Conservation (phyloP, 2,329 filamentous ascomycete species). For the Pestalotiopsis sp. region DNA sequence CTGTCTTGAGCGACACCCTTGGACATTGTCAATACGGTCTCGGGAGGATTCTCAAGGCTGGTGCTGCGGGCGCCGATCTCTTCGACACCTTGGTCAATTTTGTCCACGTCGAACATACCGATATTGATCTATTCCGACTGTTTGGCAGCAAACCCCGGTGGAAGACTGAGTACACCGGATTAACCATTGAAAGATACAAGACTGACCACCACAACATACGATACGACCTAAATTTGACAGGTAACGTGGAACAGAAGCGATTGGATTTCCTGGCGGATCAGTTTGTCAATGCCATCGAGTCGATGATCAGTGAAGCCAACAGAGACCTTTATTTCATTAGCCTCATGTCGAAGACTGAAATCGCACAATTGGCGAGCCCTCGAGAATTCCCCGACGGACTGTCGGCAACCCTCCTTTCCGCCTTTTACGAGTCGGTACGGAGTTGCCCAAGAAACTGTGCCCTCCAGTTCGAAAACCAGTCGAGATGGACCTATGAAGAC, state of each 20-base stretch:
- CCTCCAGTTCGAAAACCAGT: neutral
- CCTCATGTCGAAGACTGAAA: neutral
- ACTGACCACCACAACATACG: neutral
- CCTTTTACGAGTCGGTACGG: neutral
- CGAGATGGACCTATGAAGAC: neutral
- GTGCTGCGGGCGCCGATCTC: neutral
- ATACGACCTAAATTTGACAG: neutral
- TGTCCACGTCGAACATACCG: neutral
- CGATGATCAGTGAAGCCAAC: neutral
- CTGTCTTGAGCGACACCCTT: neutral
- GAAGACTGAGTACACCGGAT: neutral
- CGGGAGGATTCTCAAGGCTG: neutral
- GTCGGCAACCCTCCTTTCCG: neutral
- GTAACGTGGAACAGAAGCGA: neutral
- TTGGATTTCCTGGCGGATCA: neutral
- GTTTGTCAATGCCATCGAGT: neutral
- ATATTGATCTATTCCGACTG: neutral
- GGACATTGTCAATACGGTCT: neutral
- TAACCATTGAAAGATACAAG: neutral
- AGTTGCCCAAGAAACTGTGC: neutral
- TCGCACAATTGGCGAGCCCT: neutral
- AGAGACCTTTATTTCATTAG: neutral
- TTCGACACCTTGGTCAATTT: neutral
- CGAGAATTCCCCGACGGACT: neutral
- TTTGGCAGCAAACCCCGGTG: neutral